Base-by-base conservation (phyloP, 345 rosid genomes). In the Gossypium bickii region DNA sequence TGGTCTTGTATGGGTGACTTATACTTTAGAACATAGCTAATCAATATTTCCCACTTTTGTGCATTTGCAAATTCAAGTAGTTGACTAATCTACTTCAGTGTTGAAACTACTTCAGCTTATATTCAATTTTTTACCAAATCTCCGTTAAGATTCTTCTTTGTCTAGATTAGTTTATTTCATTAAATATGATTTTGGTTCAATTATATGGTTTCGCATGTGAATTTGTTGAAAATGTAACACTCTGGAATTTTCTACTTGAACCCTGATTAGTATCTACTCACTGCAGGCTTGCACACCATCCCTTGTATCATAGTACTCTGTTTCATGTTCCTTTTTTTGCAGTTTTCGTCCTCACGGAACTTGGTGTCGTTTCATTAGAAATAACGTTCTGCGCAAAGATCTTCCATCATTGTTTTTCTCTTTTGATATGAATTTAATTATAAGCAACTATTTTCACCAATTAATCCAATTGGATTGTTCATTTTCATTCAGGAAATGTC, bases 401-500 rank as follows among this genome's bases (percentile, higher is more conserved):
- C 59, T 70, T 29, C 25, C 4, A 5, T 52, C 48, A 29, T 70
- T 52, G 25, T 17, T 52, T 72, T 49, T 27, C 57, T 63, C 6
- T 9, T 73, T 70, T 5, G 56, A 70, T 62, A 20, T 55, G 52
- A 17, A 74, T 63, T 22, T 66, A 22, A 62, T 57, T 69, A 48
- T 48, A 12, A 69, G 74, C 74, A 72, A 51, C 73, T 78, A 63
- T 71, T 29, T 29, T 63, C 72, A 56, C 62, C 59, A 74, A 55
- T 49, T 71, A 78, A 25, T 44, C 7, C n/a, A 27, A 61, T 76
- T 86, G 69, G 78, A 66, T 63, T 55, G 12, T 60, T 73, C 59
- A 17, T 67, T 59, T 34, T 55, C 65, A 57, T 72, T 75, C 84
- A 96, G 99, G 99, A 55, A 86, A 88, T 61, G 61, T 89, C 73